Evolutionary conservation across 352 stramenopile species (phyloP).

Genomic region (Phytophthora ohioensis): DNA sequence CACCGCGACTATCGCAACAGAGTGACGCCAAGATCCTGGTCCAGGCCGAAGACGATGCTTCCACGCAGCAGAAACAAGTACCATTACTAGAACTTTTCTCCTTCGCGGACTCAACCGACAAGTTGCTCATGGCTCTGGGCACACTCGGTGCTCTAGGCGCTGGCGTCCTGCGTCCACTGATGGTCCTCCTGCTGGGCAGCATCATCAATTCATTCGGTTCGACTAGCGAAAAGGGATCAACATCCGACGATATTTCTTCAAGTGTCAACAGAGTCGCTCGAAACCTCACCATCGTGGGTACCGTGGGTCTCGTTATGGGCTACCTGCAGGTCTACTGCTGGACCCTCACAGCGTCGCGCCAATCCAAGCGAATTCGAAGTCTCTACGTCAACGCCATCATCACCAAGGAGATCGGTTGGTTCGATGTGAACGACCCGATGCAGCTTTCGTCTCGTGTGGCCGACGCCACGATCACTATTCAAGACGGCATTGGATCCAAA

Average conservation of each 20-base stretch:
- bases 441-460: slow-evolving; percentile 48
- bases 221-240: slow-evolving; percentile 3
- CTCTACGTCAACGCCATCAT: slow-evolving; percentile 52
- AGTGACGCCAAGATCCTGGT: slow-evolving; percentile 12
- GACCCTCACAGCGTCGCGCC: slow-evolving; percentile 53
- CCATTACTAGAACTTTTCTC: slow-evolving; percentile 38
- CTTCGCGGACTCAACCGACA: slow-evolving; percentile 41
- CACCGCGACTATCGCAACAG: slow-evolving; percentile 20
- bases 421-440: slow-evolving; percentile 61
- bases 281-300: slow-evolving; percentile 46
- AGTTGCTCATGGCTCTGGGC: slow-evolving; percentile 37
- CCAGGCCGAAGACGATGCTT: neutral
- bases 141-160: slow-evolving; percentile 22
- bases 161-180: slow-evolving; percentile 34
- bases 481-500: slow-evolving; percentile 57
- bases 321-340: slow-evolving; percentile 64
- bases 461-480: slow-evolving; percentile 48
- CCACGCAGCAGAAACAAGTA: slow-evolving; percentile 9
- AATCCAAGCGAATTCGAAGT: slow-evolving; percentile 53
- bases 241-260: neutral
- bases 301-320: slow-evolving; percentile 33
- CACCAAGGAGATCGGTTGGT: slow-evolving; percentile 60
- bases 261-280: slow-evolving; percentile 46
- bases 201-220: slow-evolving; percentile 44
- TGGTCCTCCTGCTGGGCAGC: slow-evolving; percentile 40